Base-by-base conservation (phyloP, 208 protist species). In the Spongospora subterranea region DNA sequence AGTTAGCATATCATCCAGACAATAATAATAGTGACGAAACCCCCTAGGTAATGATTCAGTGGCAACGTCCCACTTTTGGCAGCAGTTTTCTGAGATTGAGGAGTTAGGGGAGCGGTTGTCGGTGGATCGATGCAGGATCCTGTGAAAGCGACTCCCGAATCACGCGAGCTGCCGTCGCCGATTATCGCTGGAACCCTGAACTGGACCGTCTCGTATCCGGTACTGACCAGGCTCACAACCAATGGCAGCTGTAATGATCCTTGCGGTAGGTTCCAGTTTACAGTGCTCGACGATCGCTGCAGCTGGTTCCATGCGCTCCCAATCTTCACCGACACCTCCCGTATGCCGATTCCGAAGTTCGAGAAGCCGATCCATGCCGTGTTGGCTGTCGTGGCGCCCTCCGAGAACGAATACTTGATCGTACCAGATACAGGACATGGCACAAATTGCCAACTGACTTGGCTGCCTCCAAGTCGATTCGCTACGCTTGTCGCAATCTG, bases 321-420 rank as follows among this genome's bases (percentile, higher is more conserved):
- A 39, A 13, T 43, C n/a, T 35, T 6, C 6, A 82, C 71, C 17
- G 71, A 35, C 6, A 82, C 71, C 17, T 6, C 71, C 35, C 71
- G n/a, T 20, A 82, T 82, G 6, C 71, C 71, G 71, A 82, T 6
- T 20, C 6, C n/a, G n/a, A 82, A 82, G n/a, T 82, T 82, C 6
- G 17, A 39, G 71, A 82, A 82, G n/a, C 71, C 71, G 71, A 82
- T 82, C 6, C 17, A 39, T 6, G 71, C 35, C 6, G 35, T 39
- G n/a, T 82, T 82, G 17, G 71, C 6, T 43, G n/a, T 43, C 35
- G 71, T 82, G 71, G 71, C 71, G n/a, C 71, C 71, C 71, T 6
- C 71, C n/a, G 71, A 82, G n/a, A 82, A 82, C 71, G 6, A 17
- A 43, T 82, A 82, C n/a, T 35, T 82, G 71, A 82, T 82, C 13